A percentile compares a stretch with the other conserved stretches of the same genome.
Evolutionary conservation across 108 stramenopile species (phyloP).

Genomic region (Pseudonitzschia multiseries): DNA sequence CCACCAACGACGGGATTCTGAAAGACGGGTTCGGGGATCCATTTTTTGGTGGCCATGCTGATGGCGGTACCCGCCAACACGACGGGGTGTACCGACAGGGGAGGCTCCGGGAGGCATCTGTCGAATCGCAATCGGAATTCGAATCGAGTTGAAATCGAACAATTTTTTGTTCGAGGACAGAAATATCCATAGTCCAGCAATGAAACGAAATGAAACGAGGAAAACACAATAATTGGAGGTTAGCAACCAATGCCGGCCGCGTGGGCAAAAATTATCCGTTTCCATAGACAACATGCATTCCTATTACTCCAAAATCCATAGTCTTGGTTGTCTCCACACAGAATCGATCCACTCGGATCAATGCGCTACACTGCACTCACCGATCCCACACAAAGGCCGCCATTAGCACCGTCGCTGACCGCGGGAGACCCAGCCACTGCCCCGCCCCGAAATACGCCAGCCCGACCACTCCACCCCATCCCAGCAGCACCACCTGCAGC

Average conservation of each 20-base stretch:
- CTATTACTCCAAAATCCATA: no score
- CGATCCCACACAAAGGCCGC: slow-evolving; percentile 7
- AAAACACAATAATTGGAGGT: no score
- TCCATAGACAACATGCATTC: no score
- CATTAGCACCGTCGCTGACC: slow-evolving; percentile 5
- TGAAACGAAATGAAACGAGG: neutral
- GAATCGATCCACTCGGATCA: no score
- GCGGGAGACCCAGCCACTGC: neutral
- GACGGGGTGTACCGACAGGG: slow-evolving; percentile 44
- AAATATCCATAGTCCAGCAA: no score
- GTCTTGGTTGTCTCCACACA: no score
- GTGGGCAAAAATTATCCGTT: no score
- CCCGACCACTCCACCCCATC: neutral
- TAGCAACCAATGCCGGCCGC: no score
- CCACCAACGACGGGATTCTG: slow-evolving; percentile 35
- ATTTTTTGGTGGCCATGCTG: slow-evolving; percentile 15
- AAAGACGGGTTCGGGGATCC: slow-evolving; percentile 27
- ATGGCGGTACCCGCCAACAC: slow-evolving; percentile 40
- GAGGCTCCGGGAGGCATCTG: slow-evolving; percentile 21
- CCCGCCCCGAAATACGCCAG: neutral
- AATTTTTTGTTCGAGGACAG: no score
- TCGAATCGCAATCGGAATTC: no score
- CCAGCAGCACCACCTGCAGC: neutral
- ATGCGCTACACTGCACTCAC: no score
- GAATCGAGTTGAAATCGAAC: neutral